Evolutionary conservation across 495 filamentous ascomycete species (phyloP), one percentile per base, ranked within the genome.

Genomic region (Staphylotrichum longicolle): DNA sequence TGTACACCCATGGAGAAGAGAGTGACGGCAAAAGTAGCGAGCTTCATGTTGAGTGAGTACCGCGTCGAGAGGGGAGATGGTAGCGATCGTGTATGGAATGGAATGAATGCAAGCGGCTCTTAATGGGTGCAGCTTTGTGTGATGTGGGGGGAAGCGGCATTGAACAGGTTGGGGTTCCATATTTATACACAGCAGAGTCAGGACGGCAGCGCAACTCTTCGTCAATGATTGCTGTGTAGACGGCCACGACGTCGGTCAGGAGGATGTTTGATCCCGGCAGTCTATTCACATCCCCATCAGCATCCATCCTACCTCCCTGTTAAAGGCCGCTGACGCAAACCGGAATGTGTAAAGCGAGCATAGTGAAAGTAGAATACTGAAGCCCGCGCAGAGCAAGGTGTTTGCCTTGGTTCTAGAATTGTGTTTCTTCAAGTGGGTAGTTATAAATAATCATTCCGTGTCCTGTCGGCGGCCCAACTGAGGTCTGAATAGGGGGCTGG

Each of bases 1-100:
- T 15, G 37, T 55, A 44, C 40, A 32, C 32, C 53, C 15, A 44
- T 33, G 40, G 20, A 42, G 51, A 55, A 55, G 37, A 44, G 15
- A 12, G 53, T 39, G 12, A 27, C 15, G 12, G 53, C 15, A 11
- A 55, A 5, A 3, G 7, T n/a, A 4, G 20, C 30, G 53, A 55
- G 40, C 39, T 44, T 44, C 53, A 44, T 44, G 10, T n/a, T 55
- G 40, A 54, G 20, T 55, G 40, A 54, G 20, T 27, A 27, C 20
- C 20, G 20, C 20, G 20, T 27, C 20, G 35, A 10, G 51, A 5
- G 10, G 47, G 35, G 35, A 12, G 37, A 41, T 5, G 5, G 11
- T 51, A 40, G 34, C 35, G 5, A 33, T 42, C 44, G 37, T 34
- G 10, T 1, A 20, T 14, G 39, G 3, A 54, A 20, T 14, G 39